Evolutionary conservation across 2,329 filamentous ascomycete species (phyloP), one percentile per base, ranked within the genome.

Genomic region (Thielaviopsis euricoi): DNA sequence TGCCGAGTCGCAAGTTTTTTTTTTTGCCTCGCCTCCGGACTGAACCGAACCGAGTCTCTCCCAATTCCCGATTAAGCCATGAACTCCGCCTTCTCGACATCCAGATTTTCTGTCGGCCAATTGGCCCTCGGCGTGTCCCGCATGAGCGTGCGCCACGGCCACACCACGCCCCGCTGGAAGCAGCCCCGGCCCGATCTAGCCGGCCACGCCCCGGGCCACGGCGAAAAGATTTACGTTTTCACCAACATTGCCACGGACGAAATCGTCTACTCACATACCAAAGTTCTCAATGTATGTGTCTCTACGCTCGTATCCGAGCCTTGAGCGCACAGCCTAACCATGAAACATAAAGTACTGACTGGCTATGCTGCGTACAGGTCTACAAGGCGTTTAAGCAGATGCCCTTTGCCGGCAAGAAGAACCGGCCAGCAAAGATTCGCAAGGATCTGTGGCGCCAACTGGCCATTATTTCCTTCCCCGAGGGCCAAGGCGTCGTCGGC

Each of bases 381-480:
- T 64, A 72, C 63, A 72, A 73, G 60, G 71, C 73, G 52, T 69
- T 82, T 62, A 73, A 76, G 64, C 80, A 83, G 65, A 68, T 86
- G 61, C 77, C 80, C 53, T 86, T 78, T 71, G 81, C 81, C 62
- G 82, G 82, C 69, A 86, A 85, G 67, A 85, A 86, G 69, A 75
- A 79, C 52, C 77, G 79, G 62, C 81, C 81, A 1, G 67, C 76
- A 57, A 80, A 79, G 64, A 71, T 86, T 46, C 80, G 83, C 60
- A 83, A 81, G 68, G 83, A 86, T 71, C 79, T 81, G 69, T 86
- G 83, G 82, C 71, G 71, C 37, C 79, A 79, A 6, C 70, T 85
- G 64, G 81, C 80, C 55, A 69, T 76, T 62, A 78, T 86, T 61
- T 71, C 76, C 65, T 81, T 86, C 66, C 75, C 75, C 50, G 61